Percentiles rank a stretch among this genome's conserved stretches.
Conservation (phyloP, 1,284 basidiomycete species). For the Bjerkandera adusta region DNA sequence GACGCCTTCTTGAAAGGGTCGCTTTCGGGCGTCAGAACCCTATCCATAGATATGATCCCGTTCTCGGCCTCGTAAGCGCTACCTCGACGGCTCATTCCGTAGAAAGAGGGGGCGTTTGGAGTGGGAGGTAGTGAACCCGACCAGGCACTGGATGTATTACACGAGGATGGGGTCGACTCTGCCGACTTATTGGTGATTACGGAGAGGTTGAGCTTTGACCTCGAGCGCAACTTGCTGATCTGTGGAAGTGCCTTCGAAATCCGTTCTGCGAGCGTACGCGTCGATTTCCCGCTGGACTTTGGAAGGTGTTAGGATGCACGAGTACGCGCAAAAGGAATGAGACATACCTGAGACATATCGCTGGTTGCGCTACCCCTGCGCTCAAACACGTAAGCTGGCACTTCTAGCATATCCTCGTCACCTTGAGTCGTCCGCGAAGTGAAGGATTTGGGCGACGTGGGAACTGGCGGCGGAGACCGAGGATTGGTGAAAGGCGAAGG, state of each 20-base stretch:
- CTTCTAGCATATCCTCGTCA: slow-evolving; percentile 8
- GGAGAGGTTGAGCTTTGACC: slow-evolving; percentile 28
- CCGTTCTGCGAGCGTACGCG: slow-evolving; percentile 21
- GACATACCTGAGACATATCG: slow-evolving; percentile 24
- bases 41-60: slow-evolving; percentile 24
- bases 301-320: background rate
- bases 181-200: slow-evolving; percentile 19
- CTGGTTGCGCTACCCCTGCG: slow-evolving; percentile 28
- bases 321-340: background rate
- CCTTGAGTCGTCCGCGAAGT: background rate
- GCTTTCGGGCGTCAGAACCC: slow-evolving; percentile 31
- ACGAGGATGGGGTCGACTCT: slow-evolving; percentile 17
- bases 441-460: slow-evolving; percentile 1
- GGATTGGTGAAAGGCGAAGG: slow-evolving; percentile 11
- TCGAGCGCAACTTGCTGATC: slow-evolving; percentile 16
- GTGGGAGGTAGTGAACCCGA: slow-evolving; percentile 8
- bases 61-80: slow-evolving; percentile 14
- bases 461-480: slow-evolving; percentile 10
- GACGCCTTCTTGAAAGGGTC: slow-evolving; percentile 32
- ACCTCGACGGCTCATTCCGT: background rate
- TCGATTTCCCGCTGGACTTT: slow-evolving; percentile 19
- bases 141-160: slow-evolving; percentile 3
- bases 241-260: slow-evolving; percentile 15
- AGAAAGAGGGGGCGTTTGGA: slow-evolving; percentile 1
- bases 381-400: slow-evolving; percentile 26